Conservation (phyloP, 116 monocot genomes). For the Dioscorea cayenensis region DNA sequence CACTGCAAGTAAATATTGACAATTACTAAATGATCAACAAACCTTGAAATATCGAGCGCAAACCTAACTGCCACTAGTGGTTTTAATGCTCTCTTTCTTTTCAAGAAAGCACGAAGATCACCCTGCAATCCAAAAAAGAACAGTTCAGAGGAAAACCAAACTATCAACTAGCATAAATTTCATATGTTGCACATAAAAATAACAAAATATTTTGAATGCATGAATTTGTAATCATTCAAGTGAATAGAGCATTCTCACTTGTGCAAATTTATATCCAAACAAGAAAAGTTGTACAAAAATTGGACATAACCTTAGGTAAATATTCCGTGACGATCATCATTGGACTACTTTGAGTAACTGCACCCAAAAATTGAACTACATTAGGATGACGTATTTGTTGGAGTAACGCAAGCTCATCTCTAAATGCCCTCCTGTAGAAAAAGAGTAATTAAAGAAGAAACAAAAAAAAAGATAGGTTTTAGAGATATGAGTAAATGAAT, state of each 20-base stretch:
- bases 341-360: slow-evolving; percentile 82
- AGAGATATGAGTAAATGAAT: too few species aligned
- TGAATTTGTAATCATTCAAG: background rate
- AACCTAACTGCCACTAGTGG: slow-evolving; percentile 55
- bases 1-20: background rate
- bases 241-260: background rate
- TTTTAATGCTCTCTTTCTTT: slow-evolving; percentile 57
- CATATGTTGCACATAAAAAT: too few species aligned
- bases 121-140: slow-evolving; percentile 39
- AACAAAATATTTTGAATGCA: background rate
- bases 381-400: slow-evolving; percentile 85
- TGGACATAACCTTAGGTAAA: slow-evolving; percentile 66
- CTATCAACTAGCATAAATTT: too few species aligned
- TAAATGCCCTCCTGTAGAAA: slow-evolving; percentile 56
- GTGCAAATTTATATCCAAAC: too few species aligned
- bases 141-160: background rate
- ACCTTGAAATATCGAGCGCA: slow-evolving; percentile 98
- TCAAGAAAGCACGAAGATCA: slow-evolving; percentile 68
- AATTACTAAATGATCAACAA: background rate
- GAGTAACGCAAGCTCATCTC: slow-evolving; percentile 85
- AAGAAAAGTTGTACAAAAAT: background rate
- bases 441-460: slow-evolving; percentile 1
- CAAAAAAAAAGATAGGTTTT: background rate
- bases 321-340: slow-evolving; percentile 98
- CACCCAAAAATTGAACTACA: slow-evolving; percentile 95